These are phyloP conservation scores for Vigna reflexopilosa DNA, from an alignment of 306 rosid species.

Conservation along the genomic window DNA sequence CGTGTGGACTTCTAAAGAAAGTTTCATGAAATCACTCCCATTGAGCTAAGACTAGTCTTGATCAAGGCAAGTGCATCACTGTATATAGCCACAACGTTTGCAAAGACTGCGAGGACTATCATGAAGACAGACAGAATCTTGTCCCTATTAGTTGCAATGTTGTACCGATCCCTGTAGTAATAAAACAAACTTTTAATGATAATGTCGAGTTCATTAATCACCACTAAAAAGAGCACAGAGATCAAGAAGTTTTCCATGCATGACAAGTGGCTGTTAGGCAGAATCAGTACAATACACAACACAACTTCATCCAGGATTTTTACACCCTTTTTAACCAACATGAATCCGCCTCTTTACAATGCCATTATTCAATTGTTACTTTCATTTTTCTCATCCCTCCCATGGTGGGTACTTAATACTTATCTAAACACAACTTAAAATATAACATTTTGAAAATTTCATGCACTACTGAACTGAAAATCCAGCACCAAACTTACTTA, in stretches of 20 bases:
- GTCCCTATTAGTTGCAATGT: conserved; percentile 78
- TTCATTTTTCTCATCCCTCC: background rate
- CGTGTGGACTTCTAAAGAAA: conserved; percentile 6
- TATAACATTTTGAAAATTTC: background rate
- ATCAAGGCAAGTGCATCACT: conserved; percentile 76
- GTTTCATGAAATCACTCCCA: conserved; percentile 38
- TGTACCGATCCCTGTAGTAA: conserved; percentile 66
- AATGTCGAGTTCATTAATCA: conserved; percentile 16
- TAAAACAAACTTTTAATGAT: conserved; percentile 10
- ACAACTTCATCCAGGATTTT: background rate
- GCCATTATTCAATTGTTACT: background rate
- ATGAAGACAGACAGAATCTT: conserved; percentile 68
- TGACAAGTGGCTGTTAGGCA: too few species aligned
- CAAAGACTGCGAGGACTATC: conserved; percentile 78
- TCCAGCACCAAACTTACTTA: conserved; percentile 43
- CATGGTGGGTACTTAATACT: background rate
- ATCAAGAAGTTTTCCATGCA: background rate
- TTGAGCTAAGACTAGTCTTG: conserved; percentile 48
- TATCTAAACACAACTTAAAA: conserved; percentile 1
- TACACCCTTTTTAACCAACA: background rate
- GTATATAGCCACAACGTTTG: conserved; percentile 76
- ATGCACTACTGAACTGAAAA: conserved; percentile 8
- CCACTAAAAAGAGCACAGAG: conserved; percentile 11
- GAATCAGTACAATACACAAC: background rate
- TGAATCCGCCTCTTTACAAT: background rate